Evolutionary conservation across 805 yeast species (phyloP).

Genomic region (Sungouiozyma intestinalis): DNA sequence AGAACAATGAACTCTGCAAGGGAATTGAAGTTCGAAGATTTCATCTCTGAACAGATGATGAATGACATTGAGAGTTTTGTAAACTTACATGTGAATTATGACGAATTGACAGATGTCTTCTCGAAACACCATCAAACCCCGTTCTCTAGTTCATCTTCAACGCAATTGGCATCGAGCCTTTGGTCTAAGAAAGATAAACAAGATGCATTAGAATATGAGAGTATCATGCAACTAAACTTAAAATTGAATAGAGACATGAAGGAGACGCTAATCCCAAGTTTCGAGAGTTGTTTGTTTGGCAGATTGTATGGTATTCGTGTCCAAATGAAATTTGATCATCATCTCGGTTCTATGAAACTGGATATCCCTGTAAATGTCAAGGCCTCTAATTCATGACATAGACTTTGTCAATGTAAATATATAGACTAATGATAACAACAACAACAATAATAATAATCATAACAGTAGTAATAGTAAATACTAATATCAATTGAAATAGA

Average conservation of each 20-base stretch:
- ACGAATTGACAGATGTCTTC: constrained; percentile 19
- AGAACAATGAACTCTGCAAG: constrained; percentile 11
- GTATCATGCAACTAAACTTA: constrained; percentile 33
- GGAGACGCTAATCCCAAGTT: constrained; percentile 48
- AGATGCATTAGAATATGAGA: constrained; percentile 25
- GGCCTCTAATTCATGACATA: constrained; percentile 8
- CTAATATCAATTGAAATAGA: too few species aligned
- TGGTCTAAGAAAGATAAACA: background rate
- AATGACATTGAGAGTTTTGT: constrained; percentile 27
- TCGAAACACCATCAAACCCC: constrained; percentile 14
- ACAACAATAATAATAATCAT: too few species aligned
- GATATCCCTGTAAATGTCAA: constrained; percentile 32
- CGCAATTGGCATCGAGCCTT: background rate
- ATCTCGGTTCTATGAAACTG: constrained; percentile 22
- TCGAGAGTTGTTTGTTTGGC: constrained; percentile 53
- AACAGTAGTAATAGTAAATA: too few species aligned
- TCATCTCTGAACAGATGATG: constrained; percentile 18
- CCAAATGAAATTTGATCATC: constrained; percentile 33
- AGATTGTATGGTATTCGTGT: constrained; percentile 47
- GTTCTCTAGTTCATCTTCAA: constrained; percentile 3
- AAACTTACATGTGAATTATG: constrained; percentile 13
- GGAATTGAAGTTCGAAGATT: constrained; percentile 23
- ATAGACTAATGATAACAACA: too few species aligned
- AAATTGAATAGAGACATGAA: constrained; percentile 33
- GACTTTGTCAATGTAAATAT: too few species aligned